These are phyloP conservation scores for Lathyrus aphaca DNA, from an alignment of 306 rosid species.

Conservation along the genomic window DNA sequence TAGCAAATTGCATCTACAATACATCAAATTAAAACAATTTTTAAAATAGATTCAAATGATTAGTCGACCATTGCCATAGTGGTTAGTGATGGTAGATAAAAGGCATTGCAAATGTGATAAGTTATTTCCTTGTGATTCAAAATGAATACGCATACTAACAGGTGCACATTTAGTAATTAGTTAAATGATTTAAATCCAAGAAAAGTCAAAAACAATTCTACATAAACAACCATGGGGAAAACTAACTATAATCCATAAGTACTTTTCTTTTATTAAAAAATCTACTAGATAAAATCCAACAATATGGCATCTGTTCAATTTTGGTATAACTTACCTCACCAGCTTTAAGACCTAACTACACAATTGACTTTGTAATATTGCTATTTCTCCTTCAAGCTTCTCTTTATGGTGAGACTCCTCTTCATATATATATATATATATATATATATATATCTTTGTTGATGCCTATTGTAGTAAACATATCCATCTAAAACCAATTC, in stretches of 20 bases:
- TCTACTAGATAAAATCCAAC: constrained; percentile 32
- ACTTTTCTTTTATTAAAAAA: constrained; percentile 30
- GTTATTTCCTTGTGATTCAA: too few species aligned
- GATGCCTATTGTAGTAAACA: too few species aligned
- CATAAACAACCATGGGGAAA: constrained; percentile 19
- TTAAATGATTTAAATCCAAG: constrained; percentile 12
- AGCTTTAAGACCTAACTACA: too few species aligned
- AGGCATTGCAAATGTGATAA: constrained; percentile 9
- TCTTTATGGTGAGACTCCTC: too few species aligned
- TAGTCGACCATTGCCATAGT: constrained; percentile 88
- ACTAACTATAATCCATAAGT: constrained; percentile 16
- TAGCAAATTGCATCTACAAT: constrained; percentile 16
- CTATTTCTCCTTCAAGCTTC: too few species aligned
- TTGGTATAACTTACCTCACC: too few species aligned
- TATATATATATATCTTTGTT: too few species aligned
- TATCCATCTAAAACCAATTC: too few species aligned
- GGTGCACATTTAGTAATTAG: too few species aligned
- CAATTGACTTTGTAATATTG: too few species aligned
- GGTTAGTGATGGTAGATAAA: constrained; percentile 73
- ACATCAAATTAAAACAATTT: constrained; percentile 26
- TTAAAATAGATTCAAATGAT: constrained; percentile 34
- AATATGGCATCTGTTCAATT: constrained; percentile 33
- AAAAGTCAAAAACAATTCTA: constrained; percentile 9
- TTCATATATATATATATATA: too few species aligned
- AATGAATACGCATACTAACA: constrained; percentile 23